Percentiles rank a stretch among this genome's conserved stretches.
These are phyloP conservation scores for Groenewaldozyma sp. DNA, from an alignment of 1,139 yeast species.

Conservation along the genomic window DNA sequence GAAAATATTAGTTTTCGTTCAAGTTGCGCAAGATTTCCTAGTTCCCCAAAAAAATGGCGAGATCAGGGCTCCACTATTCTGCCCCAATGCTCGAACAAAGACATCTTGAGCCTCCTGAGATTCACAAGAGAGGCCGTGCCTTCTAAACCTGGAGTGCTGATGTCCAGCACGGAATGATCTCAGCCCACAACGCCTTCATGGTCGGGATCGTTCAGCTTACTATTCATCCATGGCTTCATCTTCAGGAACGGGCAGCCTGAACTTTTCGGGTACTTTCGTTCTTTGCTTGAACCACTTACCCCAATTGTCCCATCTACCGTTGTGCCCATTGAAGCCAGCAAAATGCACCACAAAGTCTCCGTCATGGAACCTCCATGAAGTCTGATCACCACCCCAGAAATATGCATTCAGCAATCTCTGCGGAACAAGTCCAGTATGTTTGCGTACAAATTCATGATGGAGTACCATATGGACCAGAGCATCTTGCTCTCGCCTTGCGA, in stretches of 20 bases:
- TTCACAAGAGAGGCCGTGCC: no score
- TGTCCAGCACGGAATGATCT: no score
- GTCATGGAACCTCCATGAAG: constrained; percentile 7
- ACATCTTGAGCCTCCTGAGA: no score
- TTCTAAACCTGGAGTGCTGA: no score
- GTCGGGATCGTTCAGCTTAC: no score
- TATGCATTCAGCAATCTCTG: constrained; percentile 29
- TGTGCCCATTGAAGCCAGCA: constrained; percentile 16
- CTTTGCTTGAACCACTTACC: neutral
- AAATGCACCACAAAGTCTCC: constrained; percentile 24
- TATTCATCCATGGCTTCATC: neutral
- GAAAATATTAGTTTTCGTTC: no score
- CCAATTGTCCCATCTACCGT: neutral
- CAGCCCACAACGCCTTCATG: no score
- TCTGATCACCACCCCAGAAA: constrained; percentile 8
- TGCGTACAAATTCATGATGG: constrained; percentile 17
- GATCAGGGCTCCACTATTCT: no score
- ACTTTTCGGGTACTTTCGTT: neutral
- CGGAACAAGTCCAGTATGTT: constrained; percentile 28
- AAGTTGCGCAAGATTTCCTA: no score
- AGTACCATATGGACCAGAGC: constrained; percentile 18
- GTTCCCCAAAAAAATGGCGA: no score
- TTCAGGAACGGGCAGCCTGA: neutral
- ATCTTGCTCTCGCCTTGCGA: constrained; percentile 18
- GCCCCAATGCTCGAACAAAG: no score